Evolutionary conservation across 768 basidiomycete species (phyloP).

Genomic region (Boletus tylopilopsis): DNA sequence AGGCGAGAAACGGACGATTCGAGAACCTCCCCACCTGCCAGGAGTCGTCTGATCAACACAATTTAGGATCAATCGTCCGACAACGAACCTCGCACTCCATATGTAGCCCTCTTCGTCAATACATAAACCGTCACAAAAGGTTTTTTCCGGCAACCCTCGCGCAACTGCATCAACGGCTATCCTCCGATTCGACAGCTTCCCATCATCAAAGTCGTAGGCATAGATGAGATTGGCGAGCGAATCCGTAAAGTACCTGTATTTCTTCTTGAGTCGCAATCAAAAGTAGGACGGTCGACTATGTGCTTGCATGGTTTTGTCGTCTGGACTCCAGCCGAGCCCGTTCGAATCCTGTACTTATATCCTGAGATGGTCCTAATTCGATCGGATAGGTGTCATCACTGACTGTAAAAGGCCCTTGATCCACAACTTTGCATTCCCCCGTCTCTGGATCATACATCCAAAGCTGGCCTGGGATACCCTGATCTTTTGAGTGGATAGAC

Average conservation of each 20-base stretch:
- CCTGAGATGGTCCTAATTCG: background rate
- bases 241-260: constrained; percentile 65
- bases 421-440: constrained; percentile 46
- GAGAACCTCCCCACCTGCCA: constrained; percentile 62
- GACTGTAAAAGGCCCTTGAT: constrained; percentile 66
- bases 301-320: constrained; percentile 20
- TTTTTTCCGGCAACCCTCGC: constrained; percentile 44
- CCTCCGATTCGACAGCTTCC: constrained; percentile 53
- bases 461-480: constrained; percentile 50
- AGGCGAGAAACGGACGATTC: constrained; percentile 50
- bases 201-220: constrained; percentile 51
- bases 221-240: constrained; percentile 63
- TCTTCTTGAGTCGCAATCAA: constrained; percentile 6
- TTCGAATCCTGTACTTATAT: constrained; percentile 16
- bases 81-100: constrained; percentile 54
- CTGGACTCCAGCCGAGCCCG: constrained; percentile 22
- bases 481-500: constrained; percentile 50
- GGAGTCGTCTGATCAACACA: background rate
- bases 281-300: background rate
- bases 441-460: constrained; percentile 56
- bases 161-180: constrained; percentile 55
- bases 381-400: constrained; percentile 14
- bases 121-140: constrained; percentile 65
- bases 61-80: constrained; percentile 2
- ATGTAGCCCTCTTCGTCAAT: constrained; percentile 59